These are phyloP conservation scores for Sechiopsis laciniata DNA, from an alignment of 306 rosid genomes.

Conservation along the genomic window DNA sequence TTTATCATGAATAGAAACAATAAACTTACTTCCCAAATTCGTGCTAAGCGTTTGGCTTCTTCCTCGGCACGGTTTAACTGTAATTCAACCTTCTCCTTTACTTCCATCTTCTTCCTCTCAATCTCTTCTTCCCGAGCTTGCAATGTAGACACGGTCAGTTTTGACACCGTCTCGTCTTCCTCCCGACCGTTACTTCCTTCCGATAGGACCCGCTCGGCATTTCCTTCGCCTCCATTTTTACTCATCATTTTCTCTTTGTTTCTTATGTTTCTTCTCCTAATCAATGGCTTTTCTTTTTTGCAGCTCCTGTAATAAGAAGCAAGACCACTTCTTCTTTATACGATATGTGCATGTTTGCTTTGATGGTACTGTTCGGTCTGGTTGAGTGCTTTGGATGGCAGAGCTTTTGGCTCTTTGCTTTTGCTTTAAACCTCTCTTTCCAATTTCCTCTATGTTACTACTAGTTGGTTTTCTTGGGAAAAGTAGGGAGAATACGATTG, in stretches of 20 bases:
- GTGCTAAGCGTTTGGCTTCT: constrained; percentile 72
- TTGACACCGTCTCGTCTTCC: constrained; percentile 40
- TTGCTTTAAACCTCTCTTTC: constrained; percentile 40
- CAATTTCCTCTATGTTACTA: constrained; percentile 23
- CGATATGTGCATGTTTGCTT: constrained; percentile 15
- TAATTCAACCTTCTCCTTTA: constrained; percentile 70
- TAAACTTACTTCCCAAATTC: constrained; percentile 85
- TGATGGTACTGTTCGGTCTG: not conserved
- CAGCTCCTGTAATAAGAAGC: constrained; percentile 10
- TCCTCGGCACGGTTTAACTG: constrained; percentile 83
- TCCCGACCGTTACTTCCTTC: constrained; percentile 43
- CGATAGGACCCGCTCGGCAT: constrained; percentile 49
- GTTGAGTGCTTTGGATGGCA: not conserved
- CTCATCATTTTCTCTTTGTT: constrained; percentile 33
- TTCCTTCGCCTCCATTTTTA: constrained; percentile 49
- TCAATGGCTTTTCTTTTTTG: constrained; percentile 20
- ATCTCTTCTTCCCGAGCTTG: constrained; percentile 87
- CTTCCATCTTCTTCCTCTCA: constrained; percentile 79
- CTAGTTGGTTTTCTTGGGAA: constrained; percentile 10
- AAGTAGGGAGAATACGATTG: not conserved
- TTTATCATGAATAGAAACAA: too few species aligned
- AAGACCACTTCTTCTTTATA: constrained; percentile 22
- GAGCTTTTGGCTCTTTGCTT: constrained; percentile 27
- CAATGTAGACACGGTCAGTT: constrained; percentile 49
- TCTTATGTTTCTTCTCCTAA: constrained; percentile 7